Evolutionary conservation across 2,329 filamentous ascomycete species (phyloP), one percentile per base, ranked within the genome.

Genomic region (Zasmidium cellare): DNA sequence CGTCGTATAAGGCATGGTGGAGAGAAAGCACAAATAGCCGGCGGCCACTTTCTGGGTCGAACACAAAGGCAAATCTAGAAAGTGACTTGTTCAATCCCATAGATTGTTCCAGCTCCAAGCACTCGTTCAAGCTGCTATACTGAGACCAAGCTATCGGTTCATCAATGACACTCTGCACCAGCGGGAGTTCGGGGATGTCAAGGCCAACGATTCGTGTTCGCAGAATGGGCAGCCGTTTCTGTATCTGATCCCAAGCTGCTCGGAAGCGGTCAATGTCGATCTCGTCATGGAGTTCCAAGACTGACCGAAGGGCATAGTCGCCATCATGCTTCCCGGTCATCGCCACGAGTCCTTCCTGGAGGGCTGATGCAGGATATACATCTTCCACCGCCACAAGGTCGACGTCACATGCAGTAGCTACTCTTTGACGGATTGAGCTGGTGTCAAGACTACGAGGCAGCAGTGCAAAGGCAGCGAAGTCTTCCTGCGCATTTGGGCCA

Each of bases 291-390:
- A 62, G 35, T 11, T 55, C 31, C 9, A 57, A 25, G 12, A 59
- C 53, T 20, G 35, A 53, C 24, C 80, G 80, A 1, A 80, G 80
- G 2, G 84, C 76, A 45, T 84, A 85, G 35, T 41, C 35, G 0
- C 80, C 81, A 28, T 76, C 75, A 23, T 79, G 74, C 64, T 80
- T 82, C 52, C 76, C 75, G 2, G 82, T 81, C 6, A 85, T 67
- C 0, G 82, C 80, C 72, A 85, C 79, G 1, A 85, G 45, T 12
- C 35, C 35, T 41, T 41, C 35, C 53, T 50, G 19, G 61, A 67
- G 20, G 57, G 59, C 23, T 53, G 19, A 9, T 50, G 28, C 6
- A 53, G 82, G 82, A 54, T 83, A 85, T 0, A 82, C 68, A 57
- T 85, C 82, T 50, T 82, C 78, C n/a, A 75, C 62, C 23, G 66